Evolutionary conservation across 148 eudicot species (phyloP).

Genomic region (Rhododendron griersonianum): DNA sequence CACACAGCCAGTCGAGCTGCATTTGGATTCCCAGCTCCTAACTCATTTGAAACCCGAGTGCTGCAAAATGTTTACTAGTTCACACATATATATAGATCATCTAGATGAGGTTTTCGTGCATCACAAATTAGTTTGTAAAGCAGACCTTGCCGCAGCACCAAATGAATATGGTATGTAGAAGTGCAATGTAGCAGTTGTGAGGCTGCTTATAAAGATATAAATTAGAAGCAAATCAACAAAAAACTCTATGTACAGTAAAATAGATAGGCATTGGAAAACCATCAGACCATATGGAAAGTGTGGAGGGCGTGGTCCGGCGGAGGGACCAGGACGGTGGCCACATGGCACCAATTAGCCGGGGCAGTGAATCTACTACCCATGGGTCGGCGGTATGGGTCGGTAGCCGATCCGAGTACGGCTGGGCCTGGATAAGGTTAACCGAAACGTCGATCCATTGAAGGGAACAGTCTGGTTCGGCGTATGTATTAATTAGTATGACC

Average conservation of each 20-base stretch:
- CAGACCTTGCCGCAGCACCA: conserved; percentile 46
- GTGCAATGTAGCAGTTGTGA: conserved; percentile 31
- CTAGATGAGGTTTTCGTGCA: neutral
- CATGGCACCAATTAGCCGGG: no score
- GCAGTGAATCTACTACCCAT: no score
- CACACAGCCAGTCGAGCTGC: conserved; percentile 24
- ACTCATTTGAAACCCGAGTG: conserved; percentile 41
- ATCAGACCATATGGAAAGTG: conserved; percentile 37
- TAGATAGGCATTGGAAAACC: neutral
- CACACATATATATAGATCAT: neutral
- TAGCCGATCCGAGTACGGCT: no score
- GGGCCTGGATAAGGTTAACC: no score
- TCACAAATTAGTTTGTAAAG: conserved; percentile 1
- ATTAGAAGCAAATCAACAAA: neutral
- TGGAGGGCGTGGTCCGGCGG: no score
- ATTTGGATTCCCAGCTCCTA: conserved; percentile 45
- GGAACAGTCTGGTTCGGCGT: no score
- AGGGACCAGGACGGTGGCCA: no score
- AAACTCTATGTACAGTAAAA: neutral
- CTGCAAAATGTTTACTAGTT: conserved; percentile 10
- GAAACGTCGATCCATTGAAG: no score
- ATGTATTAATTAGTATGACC: no score
- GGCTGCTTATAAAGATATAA: conserved; percentile 16
- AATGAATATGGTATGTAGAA: conserved; percentile 33
- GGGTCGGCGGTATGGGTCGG: no score